Percentiles rank a stretch among this genome's conserved stretches.
These are phyloP conservation scores for Gossypium bickii DNA, from an alignment of 345 rosid species.

Conservation along the genomic window DNA sequence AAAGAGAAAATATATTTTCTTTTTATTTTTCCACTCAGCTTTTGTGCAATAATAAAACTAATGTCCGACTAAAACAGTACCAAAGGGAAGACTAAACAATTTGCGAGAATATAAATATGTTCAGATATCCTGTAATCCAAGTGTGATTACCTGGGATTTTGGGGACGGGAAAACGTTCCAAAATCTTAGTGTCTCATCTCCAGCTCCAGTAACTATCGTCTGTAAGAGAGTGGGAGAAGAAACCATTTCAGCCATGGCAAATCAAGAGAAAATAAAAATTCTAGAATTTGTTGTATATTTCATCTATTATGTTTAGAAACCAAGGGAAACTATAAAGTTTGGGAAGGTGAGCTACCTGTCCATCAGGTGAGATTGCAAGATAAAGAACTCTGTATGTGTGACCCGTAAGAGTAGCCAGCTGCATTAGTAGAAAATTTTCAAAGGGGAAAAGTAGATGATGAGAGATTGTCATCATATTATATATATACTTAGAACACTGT, in stretches of 20 bases:
- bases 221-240: slow-evolving; percentile 22
- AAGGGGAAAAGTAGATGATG: background rate
- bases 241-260: background rate
- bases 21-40: no score
- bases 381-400: slow-evolving; percentile 91
- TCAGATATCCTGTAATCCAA: background rate
- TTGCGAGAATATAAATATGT: background rate
- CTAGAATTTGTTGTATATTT: background rate
- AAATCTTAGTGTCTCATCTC: slow-evolving; percentile 93
- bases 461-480: background rate
- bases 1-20: background rate
- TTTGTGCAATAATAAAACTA: background rate
- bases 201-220: slow-evolving; percentile 99
- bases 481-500: background rate
- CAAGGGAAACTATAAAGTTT: background rate
- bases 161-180: slow-evolving; percentile 99
- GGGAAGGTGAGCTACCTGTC: slow-evolving; percentile 60
- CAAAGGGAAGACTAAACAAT: no score
- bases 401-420: slow-evolving; percentile 97
- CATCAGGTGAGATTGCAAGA: slow-evolving; percentile 99
- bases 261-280: background rate
- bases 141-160: slow-evolving; percentile 66
- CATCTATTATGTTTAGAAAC: background rate
- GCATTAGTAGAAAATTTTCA: slow-evolving; percentile 21
- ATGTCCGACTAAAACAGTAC: no score